These are phyloP conservation scores for Marasmius sp. DNA, from an alignment of 1,284 basidiomycete genomes.

Conservation along the genomic window DNA sequence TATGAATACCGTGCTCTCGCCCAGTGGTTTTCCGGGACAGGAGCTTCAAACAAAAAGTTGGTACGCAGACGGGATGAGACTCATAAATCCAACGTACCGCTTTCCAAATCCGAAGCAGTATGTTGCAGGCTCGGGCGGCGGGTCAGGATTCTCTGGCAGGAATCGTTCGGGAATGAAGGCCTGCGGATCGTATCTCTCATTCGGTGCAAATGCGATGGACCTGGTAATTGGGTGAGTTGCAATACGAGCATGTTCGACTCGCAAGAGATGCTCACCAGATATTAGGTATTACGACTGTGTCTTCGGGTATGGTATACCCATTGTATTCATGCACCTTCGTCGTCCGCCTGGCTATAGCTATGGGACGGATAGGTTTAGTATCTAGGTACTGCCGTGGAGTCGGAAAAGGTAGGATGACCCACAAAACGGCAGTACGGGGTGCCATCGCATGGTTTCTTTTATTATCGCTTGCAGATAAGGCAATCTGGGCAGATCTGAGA, in stretches of 20 bases:
- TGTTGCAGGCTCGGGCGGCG: slow-evolving; percentile 1
- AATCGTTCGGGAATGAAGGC: slow-evolving; percentile 14
- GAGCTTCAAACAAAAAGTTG: neutral
- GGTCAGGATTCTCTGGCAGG: neutral
- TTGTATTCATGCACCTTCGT: slow-evolving; percentile 4
- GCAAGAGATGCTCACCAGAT: slow-evolving; percentile 8
- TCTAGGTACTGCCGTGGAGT: neutral
- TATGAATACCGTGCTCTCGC: slow-evolving; percentile 3
- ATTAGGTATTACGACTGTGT: slow-evolving; percentile 9
- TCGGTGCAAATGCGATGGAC: slow-evolving; percentile 10
- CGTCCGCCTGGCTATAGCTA: slow-evolving; percentile 7
- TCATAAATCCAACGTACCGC: neutral
- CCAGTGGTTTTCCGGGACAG: slow-evolving; percentile 9
- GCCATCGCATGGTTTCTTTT: slow-evolving; percentile 12
- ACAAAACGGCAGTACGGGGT: slow-evolving; percentile 3
- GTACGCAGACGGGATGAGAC: neutral
- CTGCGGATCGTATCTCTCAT: slow-evolving; percentile 5
- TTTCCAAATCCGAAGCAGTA: slow-evolving; percentile 13
- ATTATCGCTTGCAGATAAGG: slow-evolving; percentile 19
- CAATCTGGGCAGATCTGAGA: slow-evolving; percentile 15
- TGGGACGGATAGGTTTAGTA: neutral
- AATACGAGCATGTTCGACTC: neutral
- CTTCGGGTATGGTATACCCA: slow-evolving; percentile 9
- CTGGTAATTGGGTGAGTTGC: neutral
- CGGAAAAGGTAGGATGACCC: neutral